These are phyloP conservation scores for Penicillium desertorum DNA, from an alignment of 495 filamentous ascomycete genomes.

Conservation along the genomic window DNA sequence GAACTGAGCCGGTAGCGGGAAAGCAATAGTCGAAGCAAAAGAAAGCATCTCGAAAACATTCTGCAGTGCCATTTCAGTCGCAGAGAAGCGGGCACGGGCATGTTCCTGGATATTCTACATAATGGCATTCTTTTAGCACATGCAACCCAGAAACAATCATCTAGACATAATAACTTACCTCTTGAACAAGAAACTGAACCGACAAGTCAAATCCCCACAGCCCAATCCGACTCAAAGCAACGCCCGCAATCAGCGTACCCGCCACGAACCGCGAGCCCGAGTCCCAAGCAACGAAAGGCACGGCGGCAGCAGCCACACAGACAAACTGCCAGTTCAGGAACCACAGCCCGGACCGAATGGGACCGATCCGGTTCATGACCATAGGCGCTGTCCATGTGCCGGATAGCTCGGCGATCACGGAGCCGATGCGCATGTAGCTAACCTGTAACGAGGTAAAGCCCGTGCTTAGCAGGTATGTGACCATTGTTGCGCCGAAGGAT, in stretches of 20 bases:
- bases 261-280: slow-evolving; percentile 37
- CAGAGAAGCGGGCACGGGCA: slow-evolving; percentile 58
- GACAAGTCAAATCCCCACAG: slow-evolving; percentile 69
- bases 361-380: neutral
- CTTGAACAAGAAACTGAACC: slow-evolving; percentile 64
- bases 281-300: slow-evolving; percentile 41
- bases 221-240: slow-evolving; percentile 60
- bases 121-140: neutral
- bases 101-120: slow-evolving; percentile 48
- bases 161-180: slow-evolving; percentile 41
- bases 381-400: neutral
- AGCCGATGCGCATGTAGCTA: neutral
- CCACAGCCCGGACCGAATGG: slow-evolving; percentile 34
- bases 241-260: slow-evolving; percentile 48
- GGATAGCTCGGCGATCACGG: neutral
- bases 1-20: slow-evolving; percentile 57
- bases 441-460: neutral
- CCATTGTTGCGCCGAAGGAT: slow-evolving; percentile 58
- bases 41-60: slow-evolving; percentile 66
- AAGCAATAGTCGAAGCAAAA: slow-evolving; percentile 60
- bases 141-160: neutral
- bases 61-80: slow-evolving; percentile 60
- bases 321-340: slow-evolving; percentile 60
- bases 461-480: slow-evolving; percentile 56
- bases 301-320: slow-evolving; percentile 45